A percentile compares a stretch with the other conserved stretches of the same genome.
Evolutionary conservation across 129 eudicot species (phyloP).

Genomic region (Flaveria bidentis): DNA sequence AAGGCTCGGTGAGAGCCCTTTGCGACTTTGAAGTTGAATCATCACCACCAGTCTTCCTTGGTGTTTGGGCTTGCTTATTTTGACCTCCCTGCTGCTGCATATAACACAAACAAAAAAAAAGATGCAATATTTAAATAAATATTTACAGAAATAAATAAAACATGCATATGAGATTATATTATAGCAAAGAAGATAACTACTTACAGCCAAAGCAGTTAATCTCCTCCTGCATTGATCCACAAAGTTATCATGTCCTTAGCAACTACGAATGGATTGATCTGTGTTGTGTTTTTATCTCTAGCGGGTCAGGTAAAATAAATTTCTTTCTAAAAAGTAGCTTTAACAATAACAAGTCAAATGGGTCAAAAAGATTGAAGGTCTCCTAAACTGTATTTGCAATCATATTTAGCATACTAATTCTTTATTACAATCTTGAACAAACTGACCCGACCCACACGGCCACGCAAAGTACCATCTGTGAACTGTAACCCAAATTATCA

Average conservation of each 20-base stretch:
- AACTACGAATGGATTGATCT: no score
- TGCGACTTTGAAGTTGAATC: slow-evolving; percentile 44
- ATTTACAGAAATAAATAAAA: no score
- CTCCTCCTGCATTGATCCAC: slow-evolving; percentile 1
- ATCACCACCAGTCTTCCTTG: slow-evolving; percentile 59
- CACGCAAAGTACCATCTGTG: no score
- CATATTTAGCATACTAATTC: neutral
- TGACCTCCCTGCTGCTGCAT: slow-evolving; percentile 61
- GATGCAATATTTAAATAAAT: no score
- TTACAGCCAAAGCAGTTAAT: slow-evolving; percentile 63
- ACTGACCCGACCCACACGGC: no score
- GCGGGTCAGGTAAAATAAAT: no score
- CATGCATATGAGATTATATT: no score
- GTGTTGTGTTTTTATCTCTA: no score
- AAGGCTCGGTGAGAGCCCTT: slow-evolving; percentile 51
- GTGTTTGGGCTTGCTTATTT: slow-evolving; percentile 52
- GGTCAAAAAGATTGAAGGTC: neutral
- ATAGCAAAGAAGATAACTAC: slow-evolving; percentile 24
- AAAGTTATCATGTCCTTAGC: no score
- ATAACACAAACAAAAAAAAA: slow-evolving; percentile 6
- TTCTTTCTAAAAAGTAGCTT: neutral
- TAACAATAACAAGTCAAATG: neutral
- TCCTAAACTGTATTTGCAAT: neutral
- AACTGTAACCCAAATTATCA: neutral
- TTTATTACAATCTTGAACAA: neutral